Base-by-base conservation (phyloP, 345 rosid genomes). In the Melaleuca quinquenervia region DNA sequence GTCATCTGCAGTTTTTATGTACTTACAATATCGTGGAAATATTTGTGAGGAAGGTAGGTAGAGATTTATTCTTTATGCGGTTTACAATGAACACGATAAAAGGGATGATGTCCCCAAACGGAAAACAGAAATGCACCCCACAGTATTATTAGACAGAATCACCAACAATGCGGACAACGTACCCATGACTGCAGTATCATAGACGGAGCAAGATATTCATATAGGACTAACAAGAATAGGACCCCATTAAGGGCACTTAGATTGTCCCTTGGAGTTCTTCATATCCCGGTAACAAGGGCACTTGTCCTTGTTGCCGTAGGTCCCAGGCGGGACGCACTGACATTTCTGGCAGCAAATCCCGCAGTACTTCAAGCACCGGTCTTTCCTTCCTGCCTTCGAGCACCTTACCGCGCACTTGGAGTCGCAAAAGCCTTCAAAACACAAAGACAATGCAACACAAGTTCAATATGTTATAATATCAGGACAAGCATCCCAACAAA, bases 271-370 rank as follows among this genome's bases (percentile, higher is more conserved):
- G 80, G 85, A 84, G 88, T 86, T 92, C 82, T 87, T 89, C 89
- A 88, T 85, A 93, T 92, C 94, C 84, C 94, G 90, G 52, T 94
- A 94, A 70, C 97, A 94, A 85, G 95, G 88, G 89, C 97, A 94
- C 88, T 94, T 90, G 26, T 88, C 85, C 86, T 93, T 94, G 91
- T 93, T 88, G 18, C 95, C 96, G 48, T 91, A 92, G 44, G 97
- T 94, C 26, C 98, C 97, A 36, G 97, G 93, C 54, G 97, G 97
- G 74, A 95, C 98, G 84, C 98, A 94, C 85, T 91, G 87, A 90
- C 98, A 95, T 52, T 90, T 85, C 49, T n/a, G 82, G 84, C 98
- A 95, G 88, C 97, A 95, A 55, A 95, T 85, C 50, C 92, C 93
- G 48, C 98, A 95, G 86, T 94, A 94, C 92, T 93, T 94, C 70